phyloP scores from a whole-genome alignment of 352 stramenopile species.

The Phytophthora ohioensis region DNA sequence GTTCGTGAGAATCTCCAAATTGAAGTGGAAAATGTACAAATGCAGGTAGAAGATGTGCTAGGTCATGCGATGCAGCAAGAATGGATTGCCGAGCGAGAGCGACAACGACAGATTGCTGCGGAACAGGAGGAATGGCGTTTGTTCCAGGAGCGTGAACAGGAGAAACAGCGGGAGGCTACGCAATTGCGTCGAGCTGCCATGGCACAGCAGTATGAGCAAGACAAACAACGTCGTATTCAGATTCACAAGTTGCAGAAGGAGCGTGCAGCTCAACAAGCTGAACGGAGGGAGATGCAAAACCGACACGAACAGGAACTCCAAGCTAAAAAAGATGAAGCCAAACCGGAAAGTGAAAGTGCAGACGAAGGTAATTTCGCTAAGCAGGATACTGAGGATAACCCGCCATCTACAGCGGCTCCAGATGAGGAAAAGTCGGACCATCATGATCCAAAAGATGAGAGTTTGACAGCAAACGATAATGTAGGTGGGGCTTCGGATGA shows the following conservation, averaged over 20 bases:
- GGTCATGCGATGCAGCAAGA: conserved; percentile 44
- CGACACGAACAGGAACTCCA: conserved; percentile 22
- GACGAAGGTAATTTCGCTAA: not conserved
- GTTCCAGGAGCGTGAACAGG: conserved; percentile 62
- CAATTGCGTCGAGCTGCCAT: conserved; percentile 54
- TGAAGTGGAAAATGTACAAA: conserved; percentile 48
- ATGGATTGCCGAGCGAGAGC: conserved; percentile 46
- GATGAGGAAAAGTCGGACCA: not conserved
- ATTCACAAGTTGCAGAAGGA: conserved; percentile 75
- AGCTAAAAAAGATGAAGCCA: not conserved
- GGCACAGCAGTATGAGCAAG: conserved; percentile 71
- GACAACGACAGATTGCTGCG: conserved; percentile 57
- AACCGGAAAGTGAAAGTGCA: not conserved
- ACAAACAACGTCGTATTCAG: conserved; percentile 69
- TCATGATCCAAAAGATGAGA: not conserved
- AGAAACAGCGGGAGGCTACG: conserved; percentile 62
- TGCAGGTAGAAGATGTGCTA: conserved; percentile 67
- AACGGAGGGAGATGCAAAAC: conserved; percentile 20
- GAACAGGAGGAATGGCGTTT: conserved; percentile 69
- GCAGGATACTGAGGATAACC: not conserved
- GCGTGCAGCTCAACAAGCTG: conserved; percentile 39
- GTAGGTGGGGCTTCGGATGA: not conserved
- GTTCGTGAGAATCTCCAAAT: conserved; percentile 44
- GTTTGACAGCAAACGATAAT: not conserved
- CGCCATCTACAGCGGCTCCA: not conserved